Conservation (phyloP, 202 grass and related monocot genomes). For the Panicum hallii region DNA sequence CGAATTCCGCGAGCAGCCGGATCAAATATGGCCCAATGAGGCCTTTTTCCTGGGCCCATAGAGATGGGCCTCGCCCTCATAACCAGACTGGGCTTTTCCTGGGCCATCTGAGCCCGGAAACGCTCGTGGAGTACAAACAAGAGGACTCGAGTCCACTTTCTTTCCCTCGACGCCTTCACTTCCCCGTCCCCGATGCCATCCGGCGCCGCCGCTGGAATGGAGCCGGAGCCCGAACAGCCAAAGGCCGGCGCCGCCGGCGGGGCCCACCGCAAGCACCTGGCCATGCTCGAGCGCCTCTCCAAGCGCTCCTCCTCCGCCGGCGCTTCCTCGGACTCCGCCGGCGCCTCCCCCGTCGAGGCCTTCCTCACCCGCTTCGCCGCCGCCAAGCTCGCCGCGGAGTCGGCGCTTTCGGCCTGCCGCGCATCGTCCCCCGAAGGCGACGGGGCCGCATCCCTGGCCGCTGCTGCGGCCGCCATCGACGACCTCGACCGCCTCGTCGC, state of each 20-base stretch:
- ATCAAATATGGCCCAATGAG: too few relatives aligned
- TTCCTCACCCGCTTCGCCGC: conserved; percentile 62
- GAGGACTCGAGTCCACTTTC: neutral
- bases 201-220: conserved; percentile 10
- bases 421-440: neutral
- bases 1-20: too few relatives aligned
- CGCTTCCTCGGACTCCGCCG: conserved; percentile 19
- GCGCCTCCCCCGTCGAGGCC: conserved; percentile 42
- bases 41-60: too few relatives aligned
- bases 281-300: conserved; percentile 77
- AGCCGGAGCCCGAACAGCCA: conserved; percentile 24
- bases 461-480: conserved; percentile 54
- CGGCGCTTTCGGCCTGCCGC: conserved; percentile 51
- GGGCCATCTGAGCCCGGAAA: neutral
- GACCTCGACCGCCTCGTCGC: conserved; percentile 65
- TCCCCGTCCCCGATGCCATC: neutral
- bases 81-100: neutral
- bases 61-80: too few relatives aligned
- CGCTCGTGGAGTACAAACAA: too few relatives aligned
- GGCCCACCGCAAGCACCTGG: conserved; percentile 60
- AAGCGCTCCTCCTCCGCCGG: conserved; percentile 41
- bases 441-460: conserved; percentile 43
- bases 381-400: conserved; percentile 64
- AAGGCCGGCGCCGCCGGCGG: neutral
- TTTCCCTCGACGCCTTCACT: neutral